These are phyloP conservation scores for Vitis cinerea DNA, from an alignment of 164 flowering plant genomes.

Conservation along the genomic window DNA sequence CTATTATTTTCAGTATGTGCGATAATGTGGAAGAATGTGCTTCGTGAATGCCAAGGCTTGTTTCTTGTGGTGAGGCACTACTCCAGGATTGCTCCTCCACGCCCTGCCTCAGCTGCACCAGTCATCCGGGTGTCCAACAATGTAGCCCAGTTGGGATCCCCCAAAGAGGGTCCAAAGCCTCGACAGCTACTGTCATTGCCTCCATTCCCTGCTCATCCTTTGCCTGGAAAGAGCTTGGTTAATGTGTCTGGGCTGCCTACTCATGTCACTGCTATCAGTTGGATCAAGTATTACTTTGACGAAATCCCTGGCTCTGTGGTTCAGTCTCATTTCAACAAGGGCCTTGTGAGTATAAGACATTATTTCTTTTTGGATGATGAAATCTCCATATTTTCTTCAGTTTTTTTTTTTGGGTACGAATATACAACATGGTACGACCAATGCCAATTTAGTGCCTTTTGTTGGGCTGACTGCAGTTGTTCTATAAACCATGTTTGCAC, in stretches of 20 bases:
- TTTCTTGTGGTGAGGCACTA: conserved; percentile 13
- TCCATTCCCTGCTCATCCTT: conserved; percentile 65
- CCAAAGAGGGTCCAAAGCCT: conserved; percentile 61
- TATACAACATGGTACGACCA: too few relatives aligned
- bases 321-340: conserved; percentile 75
- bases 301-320: conserved; percentile 46
- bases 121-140: conserved; percentile 70
- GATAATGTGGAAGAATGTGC: too few relatives aligned
- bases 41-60: too few relatives aligned
- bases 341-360: conserved; percentile 51
- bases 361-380: background rate
- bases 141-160: conserved; percentile 51
- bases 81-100: conserved; percentile 52
- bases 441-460: too few relatives aligned
- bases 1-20: too few relatives aligned
- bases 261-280: conserved; percentile 71
- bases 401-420: background rate
- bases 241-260: conserved; percentile 10
- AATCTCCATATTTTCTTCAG: background rate
- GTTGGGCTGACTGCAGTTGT: too few relatives aligned
- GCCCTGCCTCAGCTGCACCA: conserved; percentile 32
- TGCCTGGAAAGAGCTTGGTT: conserved; percentile 43
- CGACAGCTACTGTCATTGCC: conserved; percentile 84
- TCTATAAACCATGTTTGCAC: too few relatives aligned
- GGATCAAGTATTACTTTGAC: conserved; percentile 83